Percentiles rank a stretch among this genome's conserved stretches.
Evolutionary conservation across 2,329 filamentous ascomycete species (phyloP).

Genomic region (Lachnellula subtilissima): DNA sequence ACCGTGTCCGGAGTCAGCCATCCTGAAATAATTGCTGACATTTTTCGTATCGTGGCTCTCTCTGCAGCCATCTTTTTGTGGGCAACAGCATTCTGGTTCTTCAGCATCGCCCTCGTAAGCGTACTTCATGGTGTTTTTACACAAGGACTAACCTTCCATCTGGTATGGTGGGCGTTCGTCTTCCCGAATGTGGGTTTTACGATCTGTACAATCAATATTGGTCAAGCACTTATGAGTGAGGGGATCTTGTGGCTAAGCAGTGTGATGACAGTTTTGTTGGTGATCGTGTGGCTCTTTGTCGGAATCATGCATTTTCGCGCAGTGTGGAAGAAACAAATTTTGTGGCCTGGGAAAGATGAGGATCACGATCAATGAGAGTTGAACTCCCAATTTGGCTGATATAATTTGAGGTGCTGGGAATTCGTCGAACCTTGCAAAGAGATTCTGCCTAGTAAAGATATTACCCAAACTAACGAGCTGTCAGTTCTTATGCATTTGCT

Average conservation of each 20-base stretch:
- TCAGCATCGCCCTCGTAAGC: slow-evolving; percentile 37
- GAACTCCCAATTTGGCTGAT: neutral
- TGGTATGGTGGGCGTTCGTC: slow-evolving; percentile 58
- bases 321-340: slow-evolving; percentile 28
- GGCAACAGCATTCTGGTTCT: slow-evolving; percentile 57
- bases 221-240: slow-evolving; percentile 41
- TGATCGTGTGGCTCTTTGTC: slow-evolving; percentile 34
- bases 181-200: slow-evolving; percentile 58
- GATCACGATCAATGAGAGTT: slow-evolving; percentile 24
- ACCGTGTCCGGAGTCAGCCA: slow-evolving; percentile 42
- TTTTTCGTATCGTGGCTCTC: slow-evolving; percentile 33
- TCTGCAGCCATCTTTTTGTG: slow-evolving; percentile 54
- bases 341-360: slow-evolving; percentile 35
- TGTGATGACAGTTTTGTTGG: slow-evolving; percentile 43
- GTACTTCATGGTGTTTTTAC: slow-evolving; percentile 32
- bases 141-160: slow-evolving; percentile 51
- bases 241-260: slow-evolving; percentile 37
- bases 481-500: no score
- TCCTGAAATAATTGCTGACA: slow-evolving; percentile 30
- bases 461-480: no score
- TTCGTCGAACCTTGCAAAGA: no score
- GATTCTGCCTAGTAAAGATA: no score
- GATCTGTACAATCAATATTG: slow-evolving; percentile 51
- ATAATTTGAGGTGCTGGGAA: no score
- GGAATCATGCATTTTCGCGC: slow-evolving; percentile 27